These are phyloP conservation scores for Macrocybe gigantea DNA, from an alignment of 768 basidiomycete genomes.

Conservation along the genomic window DNA sequence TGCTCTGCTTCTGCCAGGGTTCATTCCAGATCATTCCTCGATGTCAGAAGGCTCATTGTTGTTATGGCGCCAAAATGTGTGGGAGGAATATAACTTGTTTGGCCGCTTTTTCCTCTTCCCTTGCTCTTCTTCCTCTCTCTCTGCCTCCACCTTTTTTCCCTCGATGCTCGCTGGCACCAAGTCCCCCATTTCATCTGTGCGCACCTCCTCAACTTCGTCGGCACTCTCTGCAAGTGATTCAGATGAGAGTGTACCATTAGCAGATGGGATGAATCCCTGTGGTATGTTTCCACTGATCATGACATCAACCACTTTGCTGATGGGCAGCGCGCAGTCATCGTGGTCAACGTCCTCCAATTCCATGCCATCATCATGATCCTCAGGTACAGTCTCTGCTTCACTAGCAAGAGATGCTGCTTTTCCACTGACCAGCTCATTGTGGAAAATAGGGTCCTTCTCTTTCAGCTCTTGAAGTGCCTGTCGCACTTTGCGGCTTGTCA, in stretches of 20 bases:
- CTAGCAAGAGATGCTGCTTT: neutral
- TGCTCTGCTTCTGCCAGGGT: neutral
- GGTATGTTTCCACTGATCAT: no score
- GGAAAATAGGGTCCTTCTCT: constrained; percentile 11
- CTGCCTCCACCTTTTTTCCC: no score
- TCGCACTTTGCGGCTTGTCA: constrained; percentile 14
- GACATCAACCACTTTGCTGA: neutral
- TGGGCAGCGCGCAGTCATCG: neutral
- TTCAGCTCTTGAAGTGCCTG: constrained; percentile 9
- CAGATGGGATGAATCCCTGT: no score
- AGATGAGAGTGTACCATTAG: neutral
- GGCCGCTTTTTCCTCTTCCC: neutral
- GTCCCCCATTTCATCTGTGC: neutral
- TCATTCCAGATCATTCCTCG: constrained; percentile 1
- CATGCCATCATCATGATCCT: neutral
- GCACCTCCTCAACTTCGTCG: neutral
- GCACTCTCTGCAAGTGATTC: neutral
- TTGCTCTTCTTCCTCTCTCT: no score
- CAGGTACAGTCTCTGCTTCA: constrained; percentile 1
- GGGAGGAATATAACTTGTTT: neutral
- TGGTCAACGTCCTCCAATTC: neutral
- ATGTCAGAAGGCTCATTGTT: neutral
- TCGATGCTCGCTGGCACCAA: no score
- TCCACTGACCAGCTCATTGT: constrained; percentile 6
- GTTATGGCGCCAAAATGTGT: constrained; percentile 1